Evolutionary conservation across 352 stramenopile genomes (phyloP).

Genomic region (Phytophthora megakarya): DNA sequence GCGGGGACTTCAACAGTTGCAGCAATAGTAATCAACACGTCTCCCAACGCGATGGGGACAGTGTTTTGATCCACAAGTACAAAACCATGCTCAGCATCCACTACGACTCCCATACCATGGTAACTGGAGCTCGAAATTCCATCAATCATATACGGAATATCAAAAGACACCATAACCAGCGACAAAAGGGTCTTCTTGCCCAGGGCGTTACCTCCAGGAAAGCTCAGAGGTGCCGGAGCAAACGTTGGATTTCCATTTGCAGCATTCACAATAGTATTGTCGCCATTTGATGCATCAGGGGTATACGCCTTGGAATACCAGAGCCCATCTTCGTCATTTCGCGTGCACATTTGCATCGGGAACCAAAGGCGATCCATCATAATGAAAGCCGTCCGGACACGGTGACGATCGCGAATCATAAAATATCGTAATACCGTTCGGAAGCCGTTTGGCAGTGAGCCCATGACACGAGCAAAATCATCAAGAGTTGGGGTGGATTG

Average conservation of each 20-base stretch:
- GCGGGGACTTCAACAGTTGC: conserved; percentile 87
- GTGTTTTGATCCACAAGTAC: conserved; percentile 94
- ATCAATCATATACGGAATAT: conserved; percentile 93
- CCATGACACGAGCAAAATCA: conserved; percentile 79
- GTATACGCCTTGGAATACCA: conserved; percentile 61
- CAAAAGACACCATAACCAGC: conserved; percentile 92
- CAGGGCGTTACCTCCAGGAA: conserved; percentile 64
- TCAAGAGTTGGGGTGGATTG: conserved; percentile 83
- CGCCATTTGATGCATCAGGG: conserved; percentile 12
- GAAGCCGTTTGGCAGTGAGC: conserved; percentile 74
- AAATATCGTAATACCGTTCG: conserved; percentile 87
- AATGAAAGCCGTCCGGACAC: conserved; percentile 85
- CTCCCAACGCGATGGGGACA: conserved; percentile 85
- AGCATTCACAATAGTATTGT: conserved; percentile 29
- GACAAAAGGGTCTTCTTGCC: conserved; percentile 78
- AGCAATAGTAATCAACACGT: conserved; percentile 89
- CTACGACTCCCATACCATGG: conserved; percentile 88
- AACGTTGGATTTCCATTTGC: conserved; percentile 57
- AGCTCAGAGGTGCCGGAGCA: conserved; percentile 63
- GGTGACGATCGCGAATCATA: conserved; percentile 86
- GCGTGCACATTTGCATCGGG: conserved; percentile 77
- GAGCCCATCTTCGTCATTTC: conserved; percentile 73
- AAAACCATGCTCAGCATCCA: conserved; percentile 83
- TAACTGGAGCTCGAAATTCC: conserved; percentile 90
- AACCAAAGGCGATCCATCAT: conserved; percentile 92